Evolutionary conservation across 1,139 yeast genomes (phyloP).

Genomic region (Candida sp.): DNA sequence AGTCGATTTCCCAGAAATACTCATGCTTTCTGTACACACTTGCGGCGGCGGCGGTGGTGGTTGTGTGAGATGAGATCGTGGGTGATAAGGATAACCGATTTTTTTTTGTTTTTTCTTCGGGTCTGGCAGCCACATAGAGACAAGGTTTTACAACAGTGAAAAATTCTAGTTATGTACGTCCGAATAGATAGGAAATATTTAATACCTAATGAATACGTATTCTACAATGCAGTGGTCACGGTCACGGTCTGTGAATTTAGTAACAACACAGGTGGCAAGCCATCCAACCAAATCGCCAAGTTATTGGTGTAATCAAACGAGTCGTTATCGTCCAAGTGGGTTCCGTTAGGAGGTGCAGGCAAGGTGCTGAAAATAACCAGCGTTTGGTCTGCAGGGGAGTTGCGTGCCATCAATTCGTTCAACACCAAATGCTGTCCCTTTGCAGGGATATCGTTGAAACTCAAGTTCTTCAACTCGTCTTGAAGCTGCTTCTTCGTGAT

Average conservation of each 20-base stretch:
- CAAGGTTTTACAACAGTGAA: too few relatives aligned
- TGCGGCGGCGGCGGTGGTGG: background rate
- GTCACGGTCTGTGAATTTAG: conserved; percentile 94
- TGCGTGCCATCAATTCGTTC: conserved; percentile 78
- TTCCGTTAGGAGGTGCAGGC: conserved; percentile 87
- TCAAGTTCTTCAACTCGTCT: conserved; percentile 44
- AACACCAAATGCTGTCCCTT: conserved; percentile 88
- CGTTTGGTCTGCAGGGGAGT: conserved; percentile 60
- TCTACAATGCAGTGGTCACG: conserved; percentile 86
- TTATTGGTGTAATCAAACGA: conserved; percentile 78
- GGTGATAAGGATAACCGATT: background rate
- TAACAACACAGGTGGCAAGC: conserved; percentile 78
- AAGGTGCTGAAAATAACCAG: conserved; percentile 84
- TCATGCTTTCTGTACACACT: conserved; percentile 6
- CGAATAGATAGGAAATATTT: background rate
- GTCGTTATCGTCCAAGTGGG: conserved; percentile 70
- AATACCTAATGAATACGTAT: background rate
- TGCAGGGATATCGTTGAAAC: conserved; percentile 88
- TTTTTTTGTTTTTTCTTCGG: background rate
- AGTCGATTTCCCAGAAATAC: conserved; percentile 1
- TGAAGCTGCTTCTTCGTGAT: conserved; percentile 43
- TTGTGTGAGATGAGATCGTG: background rate
- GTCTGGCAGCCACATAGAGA: too few relatives aligned
- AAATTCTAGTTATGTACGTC: too few relatives aligned
- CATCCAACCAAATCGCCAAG: conserved; percentile 80